Base-by-base conservation (phyloP, 148 eudicot genomes). In the Arbutus unedo region DNA sequence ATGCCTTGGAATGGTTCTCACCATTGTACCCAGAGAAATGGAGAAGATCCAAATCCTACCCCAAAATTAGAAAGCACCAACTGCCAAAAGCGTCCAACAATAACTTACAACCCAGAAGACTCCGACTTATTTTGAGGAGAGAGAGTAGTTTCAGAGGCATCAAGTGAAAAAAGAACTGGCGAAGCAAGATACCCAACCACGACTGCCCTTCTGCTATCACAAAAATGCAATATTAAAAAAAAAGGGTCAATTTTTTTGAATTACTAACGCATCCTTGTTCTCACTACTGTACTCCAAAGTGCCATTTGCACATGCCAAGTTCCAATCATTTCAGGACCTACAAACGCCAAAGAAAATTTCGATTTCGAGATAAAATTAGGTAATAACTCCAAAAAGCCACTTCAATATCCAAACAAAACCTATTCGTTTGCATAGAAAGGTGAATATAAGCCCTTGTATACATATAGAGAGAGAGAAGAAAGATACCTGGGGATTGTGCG, bases 401-500 rank as follows among this genome's bases (percentile, higher is more conserved):
- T 10, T 8, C 73, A 18, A 64, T 9, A 81, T 43, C 44, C 72
- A 10, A 62, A 3, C 43, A 72, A 56, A 59, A 48, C 53, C 43
- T 10, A 50, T 13, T 31, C 6, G 51, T 25, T 18, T 62, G 41
- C 78, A 68, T 81, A 83, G 21, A 48, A 50, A 62, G 48, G 67
- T 51, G 49, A 73, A 25, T 38, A 41, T 55, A 57, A n/a, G 11
- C 23, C 18, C 13, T 49, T 31, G 19, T 13, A 59, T 3, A 14
- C 1, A 71, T 14, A 64, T 5, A 45, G 8, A 44, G 15, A 56
- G 55, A 79, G 74, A 82, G 77, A 57, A 70, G 57, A 71, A 72
- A 50, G 73, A 85, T 50, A 94, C 95, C 94, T 89, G 87, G 49
- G 87, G 56, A 80, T 51, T 43, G 57, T 31, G 80, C 41, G 79